Conservation (phyloP, 202 grass and related monocot species). For the Dendrocalamus latiflorus region DNA sequence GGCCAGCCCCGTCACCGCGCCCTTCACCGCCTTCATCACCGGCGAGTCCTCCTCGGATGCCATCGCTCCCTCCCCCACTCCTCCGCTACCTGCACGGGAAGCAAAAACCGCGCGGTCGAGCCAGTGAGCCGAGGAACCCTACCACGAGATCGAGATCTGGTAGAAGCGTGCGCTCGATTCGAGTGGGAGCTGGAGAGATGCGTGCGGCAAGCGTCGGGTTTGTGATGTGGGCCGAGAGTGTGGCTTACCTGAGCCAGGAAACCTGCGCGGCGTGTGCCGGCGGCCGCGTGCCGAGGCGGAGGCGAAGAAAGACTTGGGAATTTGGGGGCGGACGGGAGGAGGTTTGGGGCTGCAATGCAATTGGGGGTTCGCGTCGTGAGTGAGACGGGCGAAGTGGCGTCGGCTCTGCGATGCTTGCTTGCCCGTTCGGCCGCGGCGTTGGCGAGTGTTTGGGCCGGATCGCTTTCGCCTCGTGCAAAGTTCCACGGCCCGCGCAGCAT, state of each 20-base stretch:
- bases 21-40: constrained; percentile 60
- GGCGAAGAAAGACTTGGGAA: not conserved
- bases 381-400: no score
- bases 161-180: not conserved
- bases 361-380: no score
- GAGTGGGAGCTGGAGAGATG: not conserved
- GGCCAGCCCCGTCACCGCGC: constrained; percentile 55
- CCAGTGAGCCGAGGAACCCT: constrained; percentile 7
- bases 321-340: constrained; percentile 3
- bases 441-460: no score
- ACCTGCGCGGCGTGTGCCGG: constrained; percentile 9
- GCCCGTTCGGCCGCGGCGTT: no score
- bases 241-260: constrained; percentile 9
- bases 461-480: no score
- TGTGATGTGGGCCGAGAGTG: not conserved
- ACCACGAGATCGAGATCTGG: constrained; percentile 39
- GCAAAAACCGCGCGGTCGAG: not conserved
- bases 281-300: constrained; percentile 17
- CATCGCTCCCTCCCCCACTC: constrained; percentile 29
- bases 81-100: constrained; percentile 1
- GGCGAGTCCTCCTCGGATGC: constrained; percentile 48
- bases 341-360: not conserved
- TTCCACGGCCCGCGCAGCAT: no score
- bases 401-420: no score
- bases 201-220: not conserved